Evolutionary conservation across 2,329 filamentous ascomycete species (phyloP), one percentile per base, ranked within the genome.

Genomic region (Fusarium verticillioides): DNA sequence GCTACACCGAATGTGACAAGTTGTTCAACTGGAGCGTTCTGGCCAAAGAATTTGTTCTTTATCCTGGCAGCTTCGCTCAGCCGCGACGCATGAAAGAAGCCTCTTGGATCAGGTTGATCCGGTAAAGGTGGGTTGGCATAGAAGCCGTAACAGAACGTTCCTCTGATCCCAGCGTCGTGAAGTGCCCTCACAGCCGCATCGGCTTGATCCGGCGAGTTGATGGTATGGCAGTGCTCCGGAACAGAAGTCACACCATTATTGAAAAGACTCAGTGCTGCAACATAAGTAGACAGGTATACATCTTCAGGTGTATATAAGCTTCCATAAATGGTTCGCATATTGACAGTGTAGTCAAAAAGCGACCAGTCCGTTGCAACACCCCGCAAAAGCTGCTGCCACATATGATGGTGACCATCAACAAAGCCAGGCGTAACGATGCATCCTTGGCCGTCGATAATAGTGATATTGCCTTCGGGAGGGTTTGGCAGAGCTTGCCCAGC

Each of bases 301-400:
- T 60, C 57, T 32, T 60, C 57, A 4, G 57, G n/a, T 9, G 43
- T 37, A 13, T 49, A 60, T 7, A 49, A 30, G 19, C 42, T 49
- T 18, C 57, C 57, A n/a, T 40, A 60, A 21, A 60, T 39, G 19
- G 32, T 39, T 10, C 57, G 42, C 23, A 60, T 50, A 19, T 60
- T 50, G 5, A 60, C 32, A 23, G 26, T 37, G 34, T 60, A 60
- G 34, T 60, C 43, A 13, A 50, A 49, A 13, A 60, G 43, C 6
- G 43, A 36, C 42, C 43, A 60, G 43, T 60, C 43, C 8, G 23
- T 50, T 30, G 32, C 42, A 5, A 60, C 21, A n/a, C 32, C 43
- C 2, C 43, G 32, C 13, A 60, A 16, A 1, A 49, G 42, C 7
- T 49, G 42, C 26, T 60, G 57, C 57, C 34, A 60, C 32, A 40